Evolutionary conservation across 176 grass and related monocot species (phyloP).

Genomic region (Ananas comosus): DNA sequence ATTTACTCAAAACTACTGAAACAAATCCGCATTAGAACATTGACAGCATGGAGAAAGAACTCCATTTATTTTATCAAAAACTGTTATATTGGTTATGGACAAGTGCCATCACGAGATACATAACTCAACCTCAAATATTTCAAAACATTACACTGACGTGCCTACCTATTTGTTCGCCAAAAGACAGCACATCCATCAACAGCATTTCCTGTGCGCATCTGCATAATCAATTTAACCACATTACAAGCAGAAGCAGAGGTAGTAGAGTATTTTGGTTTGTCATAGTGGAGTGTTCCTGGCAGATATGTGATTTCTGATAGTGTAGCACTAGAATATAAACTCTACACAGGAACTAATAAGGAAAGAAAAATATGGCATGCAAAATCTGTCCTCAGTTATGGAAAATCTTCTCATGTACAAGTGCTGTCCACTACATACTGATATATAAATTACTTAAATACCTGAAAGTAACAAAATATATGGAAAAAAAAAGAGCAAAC

Average conservation of each 20-base stretch:
- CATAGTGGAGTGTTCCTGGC: no score
- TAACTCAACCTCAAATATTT: neutral
- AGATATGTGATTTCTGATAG: neutral
- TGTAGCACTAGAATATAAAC: no score
- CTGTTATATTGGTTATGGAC: neutral
- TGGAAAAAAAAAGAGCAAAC: conserved; percentile 12
- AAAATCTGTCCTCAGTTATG: no score
- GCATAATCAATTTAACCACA: conserved; percentile 4
- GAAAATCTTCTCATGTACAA: no score
- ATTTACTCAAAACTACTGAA: no score
- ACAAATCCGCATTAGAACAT: no score
- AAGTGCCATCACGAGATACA: neutral
- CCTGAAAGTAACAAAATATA: conserved; percentile 7
- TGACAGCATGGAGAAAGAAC: no score
- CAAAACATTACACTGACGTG: neutral
- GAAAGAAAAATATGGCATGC: no score
- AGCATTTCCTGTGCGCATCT: conserved; percentile 86
- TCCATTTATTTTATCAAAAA: neutral
- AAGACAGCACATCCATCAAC: conserved; percentile 90
- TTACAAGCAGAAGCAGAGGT: conserved; percentile 12
- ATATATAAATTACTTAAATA: neutral
- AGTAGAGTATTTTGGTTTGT: neutral
- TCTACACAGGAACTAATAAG: no score
- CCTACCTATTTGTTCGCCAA: conserved; percentile 73
- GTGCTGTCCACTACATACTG: no score